These are phyloP conservation scores for Lojkania enalia DNA, from an alignment of 2,329 filamentous ascomycete species.

Conservation along the genomic window DNA sequence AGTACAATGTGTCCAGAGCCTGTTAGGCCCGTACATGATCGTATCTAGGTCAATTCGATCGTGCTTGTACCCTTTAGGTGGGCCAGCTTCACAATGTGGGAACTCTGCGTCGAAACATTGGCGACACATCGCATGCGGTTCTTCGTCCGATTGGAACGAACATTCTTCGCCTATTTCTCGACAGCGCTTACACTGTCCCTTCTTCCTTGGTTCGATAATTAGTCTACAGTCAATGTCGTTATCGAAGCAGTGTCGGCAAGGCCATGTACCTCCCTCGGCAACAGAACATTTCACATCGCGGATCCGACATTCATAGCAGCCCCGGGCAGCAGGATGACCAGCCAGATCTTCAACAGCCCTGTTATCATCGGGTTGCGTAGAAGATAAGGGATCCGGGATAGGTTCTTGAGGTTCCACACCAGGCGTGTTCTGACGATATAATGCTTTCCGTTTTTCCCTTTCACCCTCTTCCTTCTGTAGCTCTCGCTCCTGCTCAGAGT, in stretches of 20 bases:
- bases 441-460: conserved; percentile 10
- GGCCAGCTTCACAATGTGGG: conserved; percentile 17
- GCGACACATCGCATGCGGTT: conserved; percentile 23
- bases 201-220: conserved; percentile 33
- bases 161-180: conserved; percentile 15
- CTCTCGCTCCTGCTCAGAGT: conserved; percentile 19
- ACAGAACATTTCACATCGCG: conserved; percentile 27
- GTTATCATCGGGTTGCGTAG: conserved; percentile 16
- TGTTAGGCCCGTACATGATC: conserved; percentile 21
- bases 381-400: conserved; percentile 26
- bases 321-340: conserved; percentile 38
- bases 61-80: conserved; percentile 22
- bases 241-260: conserved; percentile 24
- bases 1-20: conserved; percentile 29
- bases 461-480: conserved; percentile 12
- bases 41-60: conserved; percentile 24
- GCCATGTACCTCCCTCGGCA: conserved; percentile 33
- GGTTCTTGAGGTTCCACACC: conserved; percentile 13
- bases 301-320: conserved; percentile 40
- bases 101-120: conserved; percentile 19
- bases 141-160: conserved; percentile 24
- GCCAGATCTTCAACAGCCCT: too few species aligned
- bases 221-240: conserved; percentile 35
- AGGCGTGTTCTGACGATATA: conserved; percentile 19
- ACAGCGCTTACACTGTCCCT: conserved; percentile 39